Percentiles rank a stretch among this genome's conserved stretches.
These are phyloP conservation scores for Candida railenensis DNA, from an alignment of 805 yeast genomes.

Conservation along the genomic window DNA sequence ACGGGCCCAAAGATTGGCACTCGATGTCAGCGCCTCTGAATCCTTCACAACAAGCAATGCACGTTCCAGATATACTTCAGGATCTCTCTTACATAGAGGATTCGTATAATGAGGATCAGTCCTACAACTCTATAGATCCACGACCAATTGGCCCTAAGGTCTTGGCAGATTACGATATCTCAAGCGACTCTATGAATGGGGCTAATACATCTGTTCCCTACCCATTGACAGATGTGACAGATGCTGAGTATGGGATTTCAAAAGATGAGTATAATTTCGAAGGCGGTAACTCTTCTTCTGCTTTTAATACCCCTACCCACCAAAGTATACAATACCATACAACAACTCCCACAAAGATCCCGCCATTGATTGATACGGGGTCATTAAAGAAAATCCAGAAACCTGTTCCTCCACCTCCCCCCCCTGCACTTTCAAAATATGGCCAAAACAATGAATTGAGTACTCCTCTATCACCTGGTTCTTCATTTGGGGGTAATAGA, in stretches of 20 bases:
- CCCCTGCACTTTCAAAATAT: background rate
- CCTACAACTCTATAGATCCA: constrained; percentile 27
- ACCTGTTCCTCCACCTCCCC: constrained; percentile 2
- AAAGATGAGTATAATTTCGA: too few relatives aligned
- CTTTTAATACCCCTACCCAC: background rate
- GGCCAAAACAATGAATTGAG: background rate
- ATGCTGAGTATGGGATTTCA: background rate
- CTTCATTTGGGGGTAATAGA: background rate
- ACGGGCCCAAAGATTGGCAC: constrained; percentile 2
- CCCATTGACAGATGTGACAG: background rate
- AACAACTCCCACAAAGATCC: constrained; percentile 13
- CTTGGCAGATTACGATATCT: constrained; percentile 29
- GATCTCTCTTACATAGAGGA: constrained; percentile 8
- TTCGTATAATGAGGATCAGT: constrained; percentile 16
- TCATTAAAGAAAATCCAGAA: background rate
- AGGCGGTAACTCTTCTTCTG: background rate
- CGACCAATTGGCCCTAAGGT: constrained; percentile 42
- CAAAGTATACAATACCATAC: constrained; percentile 1
- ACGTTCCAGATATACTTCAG: background rate
- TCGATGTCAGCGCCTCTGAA: constrained; percentile 4
- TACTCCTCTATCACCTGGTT: background rate
- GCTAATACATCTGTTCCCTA: background rate
- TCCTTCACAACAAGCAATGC: background rate
- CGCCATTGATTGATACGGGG: constrained; percentile 7
- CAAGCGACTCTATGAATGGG: background rate